Evolutionary conservation across 108 stramenopile species (phyloP), one percentile per base, ranked within the genome.

Genomic region (Bacterosira constricta): DNA sequence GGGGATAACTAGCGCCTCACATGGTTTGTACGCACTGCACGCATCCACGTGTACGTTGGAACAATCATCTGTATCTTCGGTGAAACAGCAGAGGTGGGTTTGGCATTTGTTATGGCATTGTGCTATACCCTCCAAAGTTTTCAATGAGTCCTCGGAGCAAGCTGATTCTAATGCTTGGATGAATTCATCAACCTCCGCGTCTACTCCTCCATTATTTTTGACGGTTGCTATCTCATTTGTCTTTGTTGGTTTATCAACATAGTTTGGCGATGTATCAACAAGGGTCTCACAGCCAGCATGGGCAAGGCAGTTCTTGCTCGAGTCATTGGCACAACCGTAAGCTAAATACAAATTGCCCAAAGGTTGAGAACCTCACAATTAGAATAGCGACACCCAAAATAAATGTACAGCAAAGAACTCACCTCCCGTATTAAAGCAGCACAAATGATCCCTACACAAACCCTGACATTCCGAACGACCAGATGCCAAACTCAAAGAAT

Each of bases 251-350:
- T 58, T 51, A 39, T 34, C 44, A 46, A 46, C 30, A 55, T 54
- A 8, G 20, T 49, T 65, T 52, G 35, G 34, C 23, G 64, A 38
- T n/a, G 63, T 74, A 10, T 58, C 36, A 47, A 65, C 56, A 18
- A 69, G 56, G 9, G 63, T 37, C 38, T 74, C 64, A 57, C 73
- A 74, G 7, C 73, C 73, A 37, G 73, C 73, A 45, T 74, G 64
- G 35, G 64, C 73, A 8, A 74, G 64, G 27, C 73, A 74, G 23
- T 74, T 74, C 32, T 74, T 50, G 47, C 46, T 58, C 20, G 57
- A 18, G 29, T 74, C 73, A 57, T 58, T 58, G 2, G 64, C 9
- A 31, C 73, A 74, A 15, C 73, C 73, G 54, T 65, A 69, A 11
- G 55, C 68, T 69, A 17, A 50, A 9, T 1, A 51, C 18, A 5